Evolutionary conservation across 257 asterid species (phyloP), one percentile per base, ranked within the genome.

Genomic region (Gardenia jasminoides): DNA sequence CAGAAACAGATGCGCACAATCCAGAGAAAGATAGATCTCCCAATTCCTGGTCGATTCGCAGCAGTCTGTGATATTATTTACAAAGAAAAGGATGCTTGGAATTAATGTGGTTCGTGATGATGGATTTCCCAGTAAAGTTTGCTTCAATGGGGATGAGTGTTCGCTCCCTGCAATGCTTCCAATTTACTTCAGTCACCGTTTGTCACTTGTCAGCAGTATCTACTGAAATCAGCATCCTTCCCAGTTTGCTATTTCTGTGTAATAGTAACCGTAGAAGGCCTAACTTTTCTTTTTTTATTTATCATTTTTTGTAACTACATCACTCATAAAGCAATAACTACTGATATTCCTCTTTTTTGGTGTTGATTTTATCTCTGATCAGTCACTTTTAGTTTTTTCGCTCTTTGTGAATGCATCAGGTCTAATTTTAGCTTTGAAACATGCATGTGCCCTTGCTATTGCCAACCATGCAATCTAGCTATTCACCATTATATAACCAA

Each of bases 121-220:
- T 76, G 96, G 96, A 48, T 92, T 88, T 81, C 97, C 97, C 0
- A 90, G 87, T 7, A 91, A 87, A 56, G 91, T 92, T 72, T 91
- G 77, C 88, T 92, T 92, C 84, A 92, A 91, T 30, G 97, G 97
- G 8, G 93, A 90, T 62, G 95, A 91, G 79, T 92, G 97, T 36
- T 88, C 97, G 10, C 76, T 91, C 76, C 97, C 97, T 5, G 61
- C 84, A 7, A 76, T 83, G 47, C 85, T 92, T 82, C 97, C 95
- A 16, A 62, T 73, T 6, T 84, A 90, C 71, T 61, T 31, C 31
- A 87, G 79, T 10, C 67, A 7, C n/a, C n/a, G n/a, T n/a, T n/a
- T n/a, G n/a, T 31, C 79, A 61, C 76, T 67, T 5, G 20, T 68
- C 69, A 33, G 78, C 74, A 58, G 74, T 79, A 52, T 81, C 87